These are phyloP conservation scores for Suillus americanus DNA, from an alignment of 768 basidiomycete genomes.

Conservation along the genomic window DNA sequence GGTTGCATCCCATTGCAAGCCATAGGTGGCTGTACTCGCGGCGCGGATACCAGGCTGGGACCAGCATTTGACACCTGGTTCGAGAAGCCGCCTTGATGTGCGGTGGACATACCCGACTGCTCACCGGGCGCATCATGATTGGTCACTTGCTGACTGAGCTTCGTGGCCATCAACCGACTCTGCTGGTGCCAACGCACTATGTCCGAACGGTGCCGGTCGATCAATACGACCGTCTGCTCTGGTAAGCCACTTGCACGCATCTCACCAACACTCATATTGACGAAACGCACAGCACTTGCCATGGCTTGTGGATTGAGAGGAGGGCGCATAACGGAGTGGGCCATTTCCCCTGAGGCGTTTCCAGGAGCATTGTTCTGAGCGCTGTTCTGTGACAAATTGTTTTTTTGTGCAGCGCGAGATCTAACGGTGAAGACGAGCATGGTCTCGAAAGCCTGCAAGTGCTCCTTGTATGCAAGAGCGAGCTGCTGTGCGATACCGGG, in stretches of 20 bases:
- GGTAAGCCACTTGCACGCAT: conserved; percentile 51
- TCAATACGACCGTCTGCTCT: conserved; percentile 51
- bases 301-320: conserved; percentile 34
- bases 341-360: background rate
- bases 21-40: background rate
- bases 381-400: conserved; percentile 14
- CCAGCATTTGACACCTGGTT: background rate
- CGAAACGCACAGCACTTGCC: conserved; percentile 47
- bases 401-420: conserved; percentile 20
- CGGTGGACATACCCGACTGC: conserved; percentile 16
- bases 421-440: conserved; percentile 46
- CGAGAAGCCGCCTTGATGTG: conserved; percentile 11
- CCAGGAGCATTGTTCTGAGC: conserved; percentile 16
- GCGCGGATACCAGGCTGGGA: background rate
- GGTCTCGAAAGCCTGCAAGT: conserved; percentile 55
- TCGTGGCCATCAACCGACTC: conserved; percentile 5
- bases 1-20: background rate
- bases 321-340: background rate
- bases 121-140: background rate
- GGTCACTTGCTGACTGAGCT: background rate
- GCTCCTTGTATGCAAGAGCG: conserved; percentile 58
- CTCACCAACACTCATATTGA: conserved; percentile 45
- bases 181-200: conserved; percentile 29
- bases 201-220: conserved; percentile 51
- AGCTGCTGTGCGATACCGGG: conserved; percentile 63